phyloP scores from a whole-genome alignment of 2,329 filamentous ascomycete genomes.

The Clarireedia monteithiana region DNA sequence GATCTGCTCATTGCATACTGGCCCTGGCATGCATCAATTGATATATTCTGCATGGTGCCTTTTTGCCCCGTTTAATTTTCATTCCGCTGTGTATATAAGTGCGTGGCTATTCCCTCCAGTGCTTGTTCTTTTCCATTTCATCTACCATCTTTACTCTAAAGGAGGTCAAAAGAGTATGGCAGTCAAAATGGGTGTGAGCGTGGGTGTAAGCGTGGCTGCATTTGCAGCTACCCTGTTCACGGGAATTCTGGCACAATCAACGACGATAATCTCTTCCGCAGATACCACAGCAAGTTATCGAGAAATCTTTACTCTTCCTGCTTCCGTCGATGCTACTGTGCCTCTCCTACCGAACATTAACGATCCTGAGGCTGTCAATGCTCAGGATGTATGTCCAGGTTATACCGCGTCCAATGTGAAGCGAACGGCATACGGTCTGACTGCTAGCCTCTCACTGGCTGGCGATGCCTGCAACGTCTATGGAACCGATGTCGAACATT shows the following conservation, averaged over 20 bases:
- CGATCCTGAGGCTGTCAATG: slow-evolving; percentile 53
- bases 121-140: not conserved
- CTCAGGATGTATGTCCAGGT: slow-evolving; percentile 50
- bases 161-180: slow-evolving; percentile 12
- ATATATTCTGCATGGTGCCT: not conserved
- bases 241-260: slow-evolving; percentile 11
- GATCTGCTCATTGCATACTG: not conserved
- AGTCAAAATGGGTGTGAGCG: slow-evolving; percentile 8
- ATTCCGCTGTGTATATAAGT: not conserved
- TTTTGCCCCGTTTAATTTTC: not conserved
- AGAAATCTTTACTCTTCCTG: slow-evolving; percentile 38
- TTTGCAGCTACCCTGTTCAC: slow-evolving; percentile 11
- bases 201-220: slow-evolving; percentile 11
- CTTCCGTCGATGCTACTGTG: slow-evolving; percentile 37
- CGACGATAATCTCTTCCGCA: slow-evolving; percentile 10
- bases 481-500: slow-evolving; percentile 61
- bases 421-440: slow-evolving; percentile 47
- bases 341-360: slow-evolving; percentile 53
- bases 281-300: slow-evolving; percentile 16
- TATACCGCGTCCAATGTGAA: slow-evolving; percentile 57
- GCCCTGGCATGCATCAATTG: not conserved
- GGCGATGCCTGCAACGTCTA: slow-evolving; percentile 69
- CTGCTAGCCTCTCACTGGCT: slow-evolving; percentile 61
- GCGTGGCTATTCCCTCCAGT: not conserved
- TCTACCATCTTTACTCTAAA: not conserved